Conservation (phyloP, 2,329 filamentous ascomycete genomes). For the Exophiala dermatitidis region DNA sequence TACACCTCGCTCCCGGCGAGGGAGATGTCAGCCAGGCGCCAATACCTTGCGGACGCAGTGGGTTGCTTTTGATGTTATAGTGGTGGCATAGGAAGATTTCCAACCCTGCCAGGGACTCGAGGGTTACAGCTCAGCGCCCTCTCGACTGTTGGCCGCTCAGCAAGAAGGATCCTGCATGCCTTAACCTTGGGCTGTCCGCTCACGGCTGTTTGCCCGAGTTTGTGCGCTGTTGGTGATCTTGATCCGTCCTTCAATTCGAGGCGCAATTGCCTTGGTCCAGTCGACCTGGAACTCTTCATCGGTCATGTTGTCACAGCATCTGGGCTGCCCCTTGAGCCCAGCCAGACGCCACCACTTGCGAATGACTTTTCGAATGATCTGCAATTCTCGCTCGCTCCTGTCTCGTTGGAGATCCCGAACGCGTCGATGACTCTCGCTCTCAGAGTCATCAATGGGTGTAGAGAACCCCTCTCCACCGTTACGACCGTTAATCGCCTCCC, state of each 20-base stretch:
- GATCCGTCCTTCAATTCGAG: constrained; percentile 71
- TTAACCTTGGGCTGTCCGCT: not conserved
- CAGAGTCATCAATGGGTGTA: constrained; percentile 39
- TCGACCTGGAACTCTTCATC: constrained; percentile 25
- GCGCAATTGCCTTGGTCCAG: constrained; percentile 57
- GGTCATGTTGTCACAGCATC: constrained; percentile 20
- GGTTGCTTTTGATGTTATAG: too few relatives aligned
- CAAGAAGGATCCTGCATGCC: too few relatives aligned
- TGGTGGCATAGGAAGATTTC: too few relatives aligned
- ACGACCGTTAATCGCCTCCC: not conserved
- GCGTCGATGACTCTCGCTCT: constrained; percentile 38
- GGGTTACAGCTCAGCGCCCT: too few relatives aligned
- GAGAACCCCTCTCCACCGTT: constrained; percentile 10
- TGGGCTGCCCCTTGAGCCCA: constrained; percentile 15
- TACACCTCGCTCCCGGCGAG: too few relatives aligned
- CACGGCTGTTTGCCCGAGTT: not conserved
- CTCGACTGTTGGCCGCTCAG: too few relatives aligned
- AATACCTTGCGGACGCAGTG: too few relatives aligned
- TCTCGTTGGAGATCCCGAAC: constrained; percentile 1
- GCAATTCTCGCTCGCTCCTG: constrained; percentile 25
- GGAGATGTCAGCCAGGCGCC: too few relatives aligned
- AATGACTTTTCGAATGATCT: constrained; percentile 23
- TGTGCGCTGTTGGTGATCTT: constrained; percentile 14
- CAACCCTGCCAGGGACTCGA: too few relatives aligned
- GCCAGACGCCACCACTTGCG: constrained; percentile 26